Evolutionary conservation across 768 basidiomycete genomes (phyloP).

Genomic region (Stropharia rugosoannulata): DNA sequence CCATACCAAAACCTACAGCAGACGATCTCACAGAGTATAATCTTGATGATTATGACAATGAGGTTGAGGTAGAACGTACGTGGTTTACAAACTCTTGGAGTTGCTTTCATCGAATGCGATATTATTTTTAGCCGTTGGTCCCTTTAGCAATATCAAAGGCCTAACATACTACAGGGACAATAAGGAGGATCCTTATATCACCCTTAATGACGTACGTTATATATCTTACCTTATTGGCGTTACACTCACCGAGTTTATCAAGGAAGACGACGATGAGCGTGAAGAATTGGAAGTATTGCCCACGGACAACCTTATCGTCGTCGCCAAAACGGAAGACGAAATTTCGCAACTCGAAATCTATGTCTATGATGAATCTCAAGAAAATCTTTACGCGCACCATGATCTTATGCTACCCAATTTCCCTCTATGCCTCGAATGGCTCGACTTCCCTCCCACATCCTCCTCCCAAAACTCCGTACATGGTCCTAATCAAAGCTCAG

Average conservation of each 20-base stretch:
- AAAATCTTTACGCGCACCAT: slow-evolving; percentile 94
- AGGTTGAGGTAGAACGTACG: slow-evolving; percentile 41
- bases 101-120: slow-evolving; percentile 1
- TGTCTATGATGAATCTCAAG: slow-evolving; percentile 90
- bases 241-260: slow-evolving; percentile 17
- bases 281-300: slow-evolving; percentile 88
- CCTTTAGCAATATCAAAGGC: slow-evolving; percentile 96
- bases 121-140: slow-evolving; percentile 54
- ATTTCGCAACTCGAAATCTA: slow-evolving; percentile 95
- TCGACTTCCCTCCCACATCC: slow-evolving; percentile 85
- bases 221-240: background rate
- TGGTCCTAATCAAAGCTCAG: slow-evolving; percentile 26
- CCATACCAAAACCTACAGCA: slow-evolving; percentile 30
- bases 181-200: slow-evolving; percentile 95
- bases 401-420: slow-evolving; percentile 97
- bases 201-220: slow-evolving; percentile 84
- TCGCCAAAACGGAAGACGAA: slow-evolving; percentile 96
- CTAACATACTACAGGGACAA: slow-evolving; percentile 89
- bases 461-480: slow-evolving; percentile 33
- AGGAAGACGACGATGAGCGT: slow-evolving; percentile 82
- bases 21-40: slow-evolving; percentile 87
- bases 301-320: slow-evolving; percentile 88
- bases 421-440: slow-evolving; percentile 98
- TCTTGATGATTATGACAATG: slow-evolving; percentile 90
- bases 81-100: slow-evolving; percentile 4